These are phyloP conservation scores for Skeletonema menzelii DNA, from an alignment of 108 stramenopile genomes.

Conservation along the genomic window DNA sequence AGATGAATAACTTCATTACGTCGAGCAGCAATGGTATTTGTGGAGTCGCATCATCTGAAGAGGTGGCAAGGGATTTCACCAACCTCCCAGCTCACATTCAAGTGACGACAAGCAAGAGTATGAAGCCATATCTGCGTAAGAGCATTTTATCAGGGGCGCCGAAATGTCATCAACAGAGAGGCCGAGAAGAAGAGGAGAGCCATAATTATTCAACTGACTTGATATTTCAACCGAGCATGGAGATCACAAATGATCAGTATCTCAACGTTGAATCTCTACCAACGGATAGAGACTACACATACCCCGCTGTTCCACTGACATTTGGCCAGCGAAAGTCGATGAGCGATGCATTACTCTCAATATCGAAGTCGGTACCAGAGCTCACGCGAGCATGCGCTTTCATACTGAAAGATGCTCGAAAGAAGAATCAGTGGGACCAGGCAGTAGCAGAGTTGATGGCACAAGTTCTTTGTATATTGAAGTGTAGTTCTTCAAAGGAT, in stretches of 20 bases:
- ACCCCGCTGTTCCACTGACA: conserved; percentile 70
- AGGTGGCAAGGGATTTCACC: neutral
- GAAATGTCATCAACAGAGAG: neutral
- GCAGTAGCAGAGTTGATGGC: conserved; percentile 86
- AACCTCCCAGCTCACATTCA: conserved; percentile 16
- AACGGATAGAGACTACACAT: conserved; percentile 44
- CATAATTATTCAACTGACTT: conserved; percentile 27
- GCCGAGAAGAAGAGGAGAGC: neutral
- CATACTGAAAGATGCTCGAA: conserved; percentile 71
- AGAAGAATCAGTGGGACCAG: conserved; percentile 77
- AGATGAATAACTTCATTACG: conserved; percentile 81
- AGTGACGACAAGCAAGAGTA: neutral
- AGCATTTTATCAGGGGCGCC: neutral
- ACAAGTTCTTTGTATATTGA: conserved; percentile 70
- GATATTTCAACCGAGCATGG: conserved; percentile 68
- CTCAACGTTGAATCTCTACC: conserved; percentile 46
- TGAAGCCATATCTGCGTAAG: neutral
- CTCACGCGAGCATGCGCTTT: conserved; percentile 74
- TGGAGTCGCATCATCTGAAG: conserved; percentile 6
- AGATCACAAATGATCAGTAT: conserved; percentile 68
- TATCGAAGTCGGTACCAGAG: conserved; percentile 69
- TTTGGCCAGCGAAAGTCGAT: conserved; percentile 74
- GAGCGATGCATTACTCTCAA: conserved; percentile 73
- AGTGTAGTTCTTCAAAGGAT: conserved; percentile 65
- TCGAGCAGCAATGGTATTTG: conserved; percentile 18